phyloP scores from a whole-genome alignment of 106 monocot genomes.

The Dendrobium officinale region DNA sequence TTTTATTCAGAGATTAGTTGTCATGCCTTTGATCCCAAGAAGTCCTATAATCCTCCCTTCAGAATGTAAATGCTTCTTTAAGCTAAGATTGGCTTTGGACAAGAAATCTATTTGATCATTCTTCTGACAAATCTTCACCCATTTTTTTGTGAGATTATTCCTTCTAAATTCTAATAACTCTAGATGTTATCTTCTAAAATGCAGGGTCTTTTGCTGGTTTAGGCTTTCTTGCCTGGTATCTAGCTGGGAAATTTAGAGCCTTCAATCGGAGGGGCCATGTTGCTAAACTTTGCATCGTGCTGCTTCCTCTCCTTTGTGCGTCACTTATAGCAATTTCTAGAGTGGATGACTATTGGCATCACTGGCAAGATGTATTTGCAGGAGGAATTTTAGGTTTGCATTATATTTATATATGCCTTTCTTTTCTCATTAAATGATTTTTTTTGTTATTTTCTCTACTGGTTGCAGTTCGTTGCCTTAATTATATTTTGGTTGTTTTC shows the following conservation, averaged over 20 bases:
- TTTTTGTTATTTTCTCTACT: neutral
- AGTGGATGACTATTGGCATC: constrained; percentile 80
- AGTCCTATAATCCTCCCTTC: too few species aligned
- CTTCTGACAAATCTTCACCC: neutral
- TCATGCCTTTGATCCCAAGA: too few species aligned
- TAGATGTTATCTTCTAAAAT: neutral
- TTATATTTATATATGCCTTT: too few species aligned
- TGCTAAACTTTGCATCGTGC: constrained; percentile 55
- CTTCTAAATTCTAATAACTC: neutral
- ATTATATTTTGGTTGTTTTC: neutral
- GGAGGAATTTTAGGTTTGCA: constrained; percentile 49
- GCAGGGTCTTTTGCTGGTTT: constrained; percentile 20
- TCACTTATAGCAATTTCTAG: constrained; percentile 54
- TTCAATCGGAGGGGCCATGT: constrained; percentile 63
- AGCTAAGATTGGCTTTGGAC: too few species aligned
- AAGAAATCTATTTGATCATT: neutral
- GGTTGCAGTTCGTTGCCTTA: neutral
- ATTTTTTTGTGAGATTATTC: neutral
- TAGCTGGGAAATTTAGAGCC: constrained; percentile 49
- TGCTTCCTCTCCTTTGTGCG: constrained; percentile 51
- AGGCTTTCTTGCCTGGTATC: constrained; percentile 29
- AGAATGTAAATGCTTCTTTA: too few species aligned
- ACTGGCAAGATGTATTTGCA: constrained; percentile 67
- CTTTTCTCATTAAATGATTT: neutral
- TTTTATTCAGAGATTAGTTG: too few species aligned